Conservation (phyloP, 2,329 filamentous ascomycete genomes). For the Neodidymelliopsis sp. region DNA sequence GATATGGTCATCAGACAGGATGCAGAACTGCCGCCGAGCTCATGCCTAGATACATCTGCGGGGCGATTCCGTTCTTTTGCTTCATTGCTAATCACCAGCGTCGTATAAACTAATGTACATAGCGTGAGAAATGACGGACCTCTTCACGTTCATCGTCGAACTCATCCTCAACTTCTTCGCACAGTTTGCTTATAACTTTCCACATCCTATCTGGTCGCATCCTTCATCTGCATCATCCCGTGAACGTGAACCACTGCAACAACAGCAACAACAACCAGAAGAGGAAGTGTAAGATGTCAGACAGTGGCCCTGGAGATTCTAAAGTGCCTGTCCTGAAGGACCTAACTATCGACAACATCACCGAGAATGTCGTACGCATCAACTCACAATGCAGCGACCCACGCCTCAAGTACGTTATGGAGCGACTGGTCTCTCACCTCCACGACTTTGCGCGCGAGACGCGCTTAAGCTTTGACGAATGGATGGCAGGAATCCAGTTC, state of each 20-base stretch:
- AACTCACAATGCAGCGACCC: constrained; percentile 73
- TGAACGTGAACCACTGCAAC: constrained; percentile 15
- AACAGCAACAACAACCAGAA: constrained; percentile 1
- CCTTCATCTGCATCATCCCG: constrained; percentile 6
- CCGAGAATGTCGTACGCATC: constrained; percentile 73
- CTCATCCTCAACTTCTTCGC: constrained; percentile 4
- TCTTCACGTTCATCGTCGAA: constrained; percentile 4
- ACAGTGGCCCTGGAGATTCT: constrained; percentile 1
- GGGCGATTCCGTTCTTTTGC: background rate
- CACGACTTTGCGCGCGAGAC: constrained; percentile 86
- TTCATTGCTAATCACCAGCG: constrained; percentile 2
- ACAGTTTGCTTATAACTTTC: background rate
- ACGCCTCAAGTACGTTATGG: constrained; percentile 75
- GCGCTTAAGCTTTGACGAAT: constrained; percentile 76
- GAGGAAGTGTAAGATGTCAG: constrained; percentile 7
- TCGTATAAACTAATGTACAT: constrained; percentile 4
- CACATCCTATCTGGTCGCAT: constrained; percentile 14
- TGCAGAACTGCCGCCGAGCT: constrained; percentile 1
- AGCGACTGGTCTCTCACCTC: constrained; percentile 76
- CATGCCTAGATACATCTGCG: constrained; percentile 1
- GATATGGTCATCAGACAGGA: background rate
- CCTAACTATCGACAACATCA: constrained; percentile 81
- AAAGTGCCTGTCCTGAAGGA: constrained; percentile 66
- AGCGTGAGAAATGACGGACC: constrained; percentile 11
- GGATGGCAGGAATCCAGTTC: constrained; percentile 77